Percentiles rank a stretch among this genome's conserved stretches.
phyloP scores from a whole-genome alignment of 2,329 filamentous ascomycete genomes.

The Cytospora piceicola region DNA sequence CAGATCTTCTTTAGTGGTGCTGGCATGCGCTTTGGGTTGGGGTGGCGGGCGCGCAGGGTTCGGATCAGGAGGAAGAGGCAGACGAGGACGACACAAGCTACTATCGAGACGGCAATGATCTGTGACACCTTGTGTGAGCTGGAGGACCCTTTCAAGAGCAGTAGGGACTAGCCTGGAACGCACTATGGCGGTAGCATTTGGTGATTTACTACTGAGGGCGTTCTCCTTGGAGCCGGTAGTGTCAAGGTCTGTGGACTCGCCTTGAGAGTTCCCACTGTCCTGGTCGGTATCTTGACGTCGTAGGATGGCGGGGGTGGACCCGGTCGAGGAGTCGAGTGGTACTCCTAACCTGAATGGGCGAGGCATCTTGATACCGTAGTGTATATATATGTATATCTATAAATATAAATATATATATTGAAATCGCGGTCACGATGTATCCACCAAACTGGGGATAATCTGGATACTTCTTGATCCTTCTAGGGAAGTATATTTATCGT shows the following conservation, averaged over 20 bases:
- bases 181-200: slow-evolving; percentile 27
- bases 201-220: not conserved
- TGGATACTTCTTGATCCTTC: too few relatives aligned
- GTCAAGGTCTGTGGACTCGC: not conserved
- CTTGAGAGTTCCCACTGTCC: not conserved
- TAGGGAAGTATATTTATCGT: not conserved
- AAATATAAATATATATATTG: too few relatives aligned
- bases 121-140: slow-evolving; percentile 16
- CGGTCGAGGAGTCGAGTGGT: slow-evolving; percentile 16
- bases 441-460: not conserved
- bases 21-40: slow-evolving; percentile 55
- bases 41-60: slow-evolving; percentile 38
- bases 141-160: not conserved
- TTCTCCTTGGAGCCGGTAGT: not conserved
- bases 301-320: slow-evolving; percentile 9
- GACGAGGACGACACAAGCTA: slow-evolving; percentile 33
- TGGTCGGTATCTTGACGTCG: slow-evolving; percentile 9
- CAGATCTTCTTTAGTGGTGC: slow-evolving; percentile 55
- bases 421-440: not conserved
- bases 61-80: slow-evolving; percentile 34
- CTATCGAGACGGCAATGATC: slow-evolving; percentile 36
- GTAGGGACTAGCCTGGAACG: not conserved
- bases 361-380: slow-evolving; percentile 12
- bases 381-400: too few relatives aligned
- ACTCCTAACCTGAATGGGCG: slow-evolving; percentile 16